Evolutionary conservation across 164 flowering plant genomes (phyloP), one percentile per base, ranked within the genome.

Genomic region (Houttuynia cordata): DNA sequence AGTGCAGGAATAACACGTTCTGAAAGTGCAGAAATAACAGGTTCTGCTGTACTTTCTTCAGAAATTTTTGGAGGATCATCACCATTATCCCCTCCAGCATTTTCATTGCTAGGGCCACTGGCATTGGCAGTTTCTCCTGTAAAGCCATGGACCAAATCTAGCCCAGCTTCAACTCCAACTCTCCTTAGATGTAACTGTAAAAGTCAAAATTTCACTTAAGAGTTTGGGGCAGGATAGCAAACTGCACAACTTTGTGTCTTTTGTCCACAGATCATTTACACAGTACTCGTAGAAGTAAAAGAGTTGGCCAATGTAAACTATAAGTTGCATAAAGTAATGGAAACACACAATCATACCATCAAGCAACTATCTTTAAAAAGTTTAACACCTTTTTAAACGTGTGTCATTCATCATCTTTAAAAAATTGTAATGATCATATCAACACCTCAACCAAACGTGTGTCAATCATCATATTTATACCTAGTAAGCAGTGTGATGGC

Each of bases 101-200:
- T 79, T 60, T 71, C 68, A 51, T 72, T 66, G 61, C 82, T 80
- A 40, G 83, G 69, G 63, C 81, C 71, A 22, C 83, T 83, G 42
- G 69, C 83, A 34, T 42, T 67, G 40, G 73, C 80, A 64, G 74
- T n/a, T n/a, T n/a, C n/a, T n/a, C n/a, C 34, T 64, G 87, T 60
- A 55, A 68, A 50, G 34, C 79, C 78, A 1, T 17, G 75, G 21
- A 84, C 79, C 59, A 88, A 64, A 39, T 85, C 93, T 37, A 81
- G 85, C n/a, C 76, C 80, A 23, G 88, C 69, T 75, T 90, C 98
- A 51, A 92, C 88, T 54, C 94, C 97, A 66, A 86, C 98, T 54
- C 91, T 78, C 66, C 98, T 78, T 72, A 92, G 68, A 70, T 92
- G 98, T 53, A 92, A 69, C 98, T 92, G 82, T 57, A 50, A 55